Conservation (phyloP, 495 filamentous ascomycete species). For the Penicillium desertorum region DNA sequence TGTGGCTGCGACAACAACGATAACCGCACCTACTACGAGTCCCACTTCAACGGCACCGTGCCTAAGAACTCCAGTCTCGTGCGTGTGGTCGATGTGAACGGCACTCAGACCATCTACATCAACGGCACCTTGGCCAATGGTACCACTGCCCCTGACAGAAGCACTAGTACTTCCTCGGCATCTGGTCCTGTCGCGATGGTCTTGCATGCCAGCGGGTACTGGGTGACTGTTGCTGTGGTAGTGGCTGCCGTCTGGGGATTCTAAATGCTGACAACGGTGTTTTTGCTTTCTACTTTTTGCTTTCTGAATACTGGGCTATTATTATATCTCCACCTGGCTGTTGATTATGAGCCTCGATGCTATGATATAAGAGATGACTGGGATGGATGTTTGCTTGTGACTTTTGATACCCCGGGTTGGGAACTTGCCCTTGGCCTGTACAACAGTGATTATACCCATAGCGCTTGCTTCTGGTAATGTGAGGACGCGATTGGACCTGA, state of each 20-base stretch:
- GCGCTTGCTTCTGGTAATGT: not conserved
- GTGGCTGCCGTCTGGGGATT: constrained; percentile 47
- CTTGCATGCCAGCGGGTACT: constrained; percentile 57
- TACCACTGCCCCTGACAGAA: constrained; percentile 61
- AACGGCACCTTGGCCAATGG: constrained; percentile 87
- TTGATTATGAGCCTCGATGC: constrained; percentile 6
- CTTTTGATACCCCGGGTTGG: constrained; percentile 14
- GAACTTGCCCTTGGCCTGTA: constrained; percentile 8
- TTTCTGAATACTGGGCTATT: not conserved
- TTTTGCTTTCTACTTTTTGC: constrained; percentile 2
- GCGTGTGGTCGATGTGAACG: constrained; percentile 65
- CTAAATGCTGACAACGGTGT: constrained; percentile 18
- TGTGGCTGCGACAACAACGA: constrained; percentile 85
- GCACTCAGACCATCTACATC: constrained; percentile 70
- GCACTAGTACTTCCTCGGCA: constrained; percentile 22
- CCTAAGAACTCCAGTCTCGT: constrained; percentile 63
- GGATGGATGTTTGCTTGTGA: constrained; percentile 5
- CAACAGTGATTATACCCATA: not conserved
- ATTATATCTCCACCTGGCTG: not conserved
- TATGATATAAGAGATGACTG: constrained; percentile 7
- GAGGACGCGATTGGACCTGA: not conserved
- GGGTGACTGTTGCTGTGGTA: constrained; percentile 58
- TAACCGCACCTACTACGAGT: constrained; percentile 55
- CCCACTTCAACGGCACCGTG: constrained; percentile 66
- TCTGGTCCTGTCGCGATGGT: constrained; percentile 32